phyloP scores from a whole-genome alignment of 2,329 filamentous ascomycete genomes.

The Fusarium metavorans region DNA sequence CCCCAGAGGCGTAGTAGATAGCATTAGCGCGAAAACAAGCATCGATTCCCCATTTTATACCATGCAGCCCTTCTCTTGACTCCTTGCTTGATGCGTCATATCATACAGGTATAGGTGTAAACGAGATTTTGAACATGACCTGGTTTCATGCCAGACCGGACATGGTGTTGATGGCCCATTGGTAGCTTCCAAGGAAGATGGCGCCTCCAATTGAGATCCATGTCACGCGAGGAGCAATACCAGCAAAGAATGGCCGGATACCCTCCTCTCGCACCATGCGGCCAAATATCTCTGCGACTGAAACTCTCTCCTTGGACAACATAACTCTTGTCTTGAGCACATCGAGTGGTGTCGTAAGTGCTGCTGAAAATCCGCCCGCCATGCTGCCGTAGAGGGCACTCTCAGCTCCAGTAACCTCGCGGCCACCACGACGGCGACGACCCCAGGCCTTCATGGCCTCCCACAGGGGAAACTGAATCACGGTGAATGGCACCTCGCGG shows the following conservation, averaged over 20 bases:
- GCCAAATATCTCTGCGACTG: slow-evolving; percentile 69
- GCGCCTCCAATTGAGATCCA: slow-evolving; percentile 97
- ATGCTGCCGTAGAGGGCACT: slow-evolving; percentile 87
- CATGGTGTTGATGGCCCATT: slow-evolving; percentile 85
- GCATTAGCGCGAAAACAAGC: slow-evolving; percentile 39
- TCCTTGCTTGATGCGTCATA: slow-evolving; percentile 28
- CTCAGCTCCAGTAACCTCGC: slow-evolving; percentile 76
- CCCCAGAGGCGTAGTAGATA: slow-evolving; percentile 41
- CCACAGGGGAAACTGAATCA: slow-evolving; percentile 98
- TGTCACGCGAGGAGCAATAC: slow-evolving; percentile 83
- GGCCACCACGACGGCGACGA: slow-evolving; percentile 53
- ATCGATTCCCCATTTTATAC: slow-evolving; percentile 11
- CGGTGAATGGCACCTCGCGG: slow-evolving; percentile 95
- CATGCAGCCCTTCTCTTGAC: slow-evolving; percentile 16
- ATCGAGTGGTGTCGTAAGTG: slow-evolving; percentile 90
- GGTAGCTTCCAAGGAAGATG: slow-evolving; percentile 94
- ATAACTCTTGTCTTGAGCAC: slow-evolving; percentile 98
- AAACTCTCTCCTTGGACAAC: slow-evolving; percentile 79
- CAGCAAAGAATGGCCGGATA: slow-evolving; percentile 77
- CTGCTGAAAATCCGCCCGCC: slow-evolving; percentile 87
- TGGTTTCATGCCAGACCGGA: slow-evolving; percentile 40
- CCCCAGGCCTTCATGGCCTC: slow-evolving; percentile 87
- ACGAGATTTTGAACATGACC: slow-evolving; percentile 5
- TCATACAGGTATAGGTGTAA: slow-evolving; percentile 28
- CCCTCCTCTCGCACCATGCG: slow-evolving; percentile 75